A percentile compares a stretch with the other conserved stretches of the same genome.
phyloP scores from a whole-genome alignment of 176 grass and related monocot genomes.

The barley (Hordeum vulgare) region DNA sequence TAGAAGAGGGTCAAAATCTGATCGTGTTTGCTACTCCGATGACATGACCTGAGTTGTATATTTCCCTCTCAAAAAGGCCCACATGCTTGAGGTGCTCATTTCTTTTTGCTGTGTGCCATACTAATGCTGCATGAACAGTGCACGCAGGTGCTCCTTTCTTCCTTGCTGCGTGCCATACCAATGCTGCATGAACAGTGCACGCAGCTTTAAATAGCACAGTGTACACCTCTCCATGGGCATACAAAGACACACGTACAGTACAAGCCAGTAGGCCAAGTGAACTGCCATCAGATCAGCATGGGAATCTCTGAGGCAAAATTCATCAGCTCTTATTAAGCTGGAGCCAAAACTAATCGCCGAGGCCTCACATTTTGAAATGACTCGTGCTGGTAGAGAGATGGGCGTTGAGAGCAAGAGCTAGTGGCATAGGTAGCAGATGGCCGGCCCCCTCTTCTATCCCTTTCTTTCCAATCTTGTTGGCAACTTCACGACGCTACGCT shows the following conservation, averaged over 20 bases:
- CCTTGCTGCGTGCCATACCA: neutral
- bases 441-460: neutral
- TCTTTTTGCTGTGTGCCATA: neutral
- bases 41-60: neutral
- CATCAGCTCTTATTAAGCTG: neutral
- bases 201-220: conserved; percentile 20
- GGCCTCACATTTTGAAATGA: neutral
- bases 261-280: conserved; percentile 20
- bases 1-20: too few relatives aligned
- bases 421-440: neutral
- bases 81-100: neutral
- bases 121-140: neutral
- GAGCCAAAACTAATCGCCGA: neutral
- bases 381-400: neutral
- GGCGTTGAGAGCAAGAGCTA: conserved; percentile 14
- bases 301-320: conserved; percentile 7
- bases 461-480: conserved; percentile 34
- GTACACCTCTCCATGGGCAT: conserved; percentile 13
- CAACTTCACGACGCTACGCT: neutral
- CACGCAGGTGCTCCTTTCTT: neutral
- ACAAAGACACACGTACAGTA: neutral
- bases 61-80: neutral
- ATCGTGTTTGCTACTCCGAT: neutral
- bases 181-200: neutral
- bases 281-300: conserved; percentile 29